Percentiles rank a stretch among this genome's conserved stretches.
These are phyloP conservation scores for Suillus alpinus DNA, from an alignment of 768 basidiomycete species.

Conservation along the genomic window DNA sequence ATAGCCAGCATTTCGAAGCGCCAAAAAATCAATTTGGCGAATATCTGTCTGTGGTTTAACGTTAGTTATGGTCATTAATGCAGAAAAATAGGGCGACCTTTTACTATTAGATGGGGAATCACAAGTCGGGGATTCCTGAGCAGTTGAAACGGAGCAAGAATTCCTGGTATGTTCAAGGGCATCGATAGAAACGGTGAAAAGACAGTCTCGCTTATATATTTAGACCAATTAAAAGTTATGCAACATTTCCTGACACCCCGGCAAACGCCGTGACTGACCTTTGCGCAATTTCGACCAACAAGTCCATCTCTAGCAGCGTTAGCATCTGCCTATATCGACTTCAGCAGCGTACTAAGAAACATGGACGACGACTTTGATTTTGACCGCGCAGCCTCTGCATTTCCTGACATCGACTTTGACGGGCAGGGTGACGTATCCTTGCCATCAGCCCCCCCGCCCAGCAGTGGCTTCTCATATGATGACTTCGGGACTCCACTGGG, in stretches of 20 bases:
- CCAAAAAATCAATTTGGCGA: conserved; percentile 75
- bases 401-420: conserved; percentile 82
- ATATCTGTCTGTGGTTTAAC: conserved; percentile 65
- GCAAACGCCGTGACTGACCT: not conserved
- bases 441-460: conserved; percentile 26
- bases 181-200: conserved; percentile 31
- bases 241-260: not conserved
- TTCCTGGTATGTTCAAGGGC: conserved; percentile 74
- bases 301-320: not conserved
- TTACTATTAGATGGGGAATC: conserved; percentile 61
- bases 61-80: conserved; percentile 8
- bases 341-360: not conserved
- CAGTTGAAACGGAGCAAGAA: conserved; percentile 69
- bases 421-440: conserved; percentile 56
- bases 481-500: conserved; percentile 54
- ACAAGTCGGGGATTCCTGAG: conserved; percentile 64
- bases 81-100: conserved; percentile 45
- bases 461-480: conserved; percentile 62
- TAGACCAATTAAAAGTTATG: not conserved
- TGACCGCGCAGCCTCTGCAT: conserved; percentile 76
- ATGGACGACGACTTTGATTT: conserved; percentile 70
- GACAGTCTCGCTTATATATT: not conserved
- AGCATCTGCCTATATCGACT: not conserved
- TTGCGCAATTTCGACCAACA: not conserved
- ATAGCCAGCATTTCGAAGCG: conserved; percentile 73